A percentile compares a stretch with the other conserved stretches of the same genome.
Evolutionary conservation across 2,329 filamentous ascomycete genomes (phyloP).

Genomic region (Emmonsiellopsis sp.): DNA sequence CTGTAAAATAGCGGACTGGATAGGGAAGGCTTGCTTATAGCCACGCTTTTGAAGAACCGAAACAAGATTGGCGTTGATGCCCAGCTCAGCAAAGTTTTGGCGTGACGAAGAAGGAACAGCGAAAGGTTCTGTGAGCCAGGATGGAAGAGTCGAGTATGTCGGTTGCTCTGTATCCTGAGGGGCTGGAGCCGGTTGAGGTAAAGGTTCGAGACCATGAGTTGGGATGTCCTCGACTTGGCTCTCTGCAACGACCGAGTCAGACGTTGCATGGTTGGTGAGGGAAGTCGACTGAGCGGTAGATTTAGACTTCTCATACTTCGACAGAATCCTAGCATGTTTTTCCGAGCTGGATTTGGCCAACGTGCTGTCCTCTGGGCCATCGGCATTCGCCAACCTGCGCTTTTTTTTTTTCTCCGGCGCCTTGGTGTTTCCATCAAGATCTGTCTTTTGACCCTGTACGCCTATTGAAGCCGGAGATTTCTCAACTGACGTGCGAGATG

Average conservation of each 20-base stretch:
- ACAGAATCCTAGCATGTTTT: slow-evolving; percentile 18
- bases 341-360: not conserved
- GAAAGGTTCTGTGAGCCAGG: slow-evolving; percentile 72
- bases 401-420: slow-evolving; percentile 6
- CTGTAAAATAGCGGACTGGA: slow-evolving; percentile 72
- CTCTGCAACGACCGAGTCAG: slow-evolving; percentile 6
- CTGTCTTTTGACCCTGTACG: slow-evolving; percentile 12
- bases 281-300: slow-evolving; percentile 4
- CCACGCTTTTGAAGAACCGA: slow-evolving; percentile 57
- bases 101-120: slow-evolving; percentile 53
- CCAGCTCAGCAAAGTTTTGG: slow-evolving; percentile 54
- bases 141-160: slow-evolving; percentile 67
- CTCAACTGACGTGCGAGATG: slow-evolving; percentile 3
- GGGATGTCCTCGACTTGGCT: slow-evolving; percentile 22
- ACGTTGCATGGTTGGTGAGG: slow-evolving; percentile 5
- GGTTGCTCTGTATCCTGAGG: slow-evolving; percentile 49
- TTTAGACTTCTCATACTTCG: slow-evolving; percentile 18
- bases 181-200: slow-evolving; percentile 61
- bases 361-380: slow-evolving; percentile 24
- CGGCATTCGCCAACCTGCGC: slow-evolving; percentile 20
- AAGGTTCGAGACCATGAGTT: slow-evolving; percentile 64
- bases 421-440: not conserved
- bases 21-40: slow-evolving; percentile 63
- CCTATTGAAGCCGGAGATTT: slow-evolving; percentile 21
- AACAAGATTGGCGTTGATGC: slow-evolving; percentile 51